Evolutionary conservation across 2,329 filamentous ascomycete species (phyloP).

Genomic region (Ascochyta pisi): DNA sequence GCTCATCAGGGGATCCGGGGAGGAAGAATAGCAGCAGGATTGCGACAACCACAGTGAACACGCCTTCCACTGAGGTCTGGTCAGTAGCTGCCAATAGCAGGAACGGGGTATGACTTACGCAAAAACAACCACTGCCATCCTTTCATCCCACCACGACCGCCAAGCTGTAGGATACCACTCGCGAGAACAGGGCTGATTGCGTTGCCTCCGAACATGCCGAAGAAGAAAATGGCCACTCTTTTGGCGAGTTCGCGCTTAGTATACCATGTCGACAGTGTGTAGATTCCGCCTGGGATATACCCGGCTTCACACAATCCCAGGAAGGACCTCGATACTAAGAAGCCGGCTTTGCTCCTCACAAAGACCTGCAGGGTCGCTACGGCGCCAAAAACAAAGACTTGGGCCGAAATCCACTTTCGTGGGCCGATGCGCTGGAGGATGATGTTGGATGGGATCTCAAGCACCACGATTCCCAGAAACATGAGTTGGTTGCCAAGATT

Average conservation of each 20-base stretch:
- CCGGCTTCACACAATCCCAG: conserved; percentile 60
- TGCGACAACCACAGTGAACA: conserved; percentile 53
- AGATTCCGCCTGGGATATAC: conserved; percentile 61
- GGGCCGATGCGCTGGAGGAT: conserved; percentile 47
- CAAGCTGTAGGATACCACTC: conserved; percentile 57
- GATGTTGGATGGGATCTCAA: conserved; percentile 62
- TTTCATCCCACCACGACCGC: conserved; percentile 50
- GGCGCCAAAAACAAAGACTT: conserved; percentile 58
- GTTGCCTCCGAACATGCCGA: conserved; percentile 61
- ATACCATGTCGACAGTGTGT: conserved; percentile 62
- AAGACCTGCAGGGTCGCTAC: conserved; percentile 55
- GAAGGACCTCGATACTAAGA: conserved; percentile 54
- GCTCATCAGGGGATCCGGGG: conserved; percentile 53
- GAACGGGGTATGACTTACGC: conserved; percentile 38
- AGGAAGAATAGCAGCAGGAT: conserved; percentile 53
- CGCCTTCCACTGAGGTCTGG: conserved; percentile 49
- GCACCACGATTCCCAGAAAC: conserved; percentile 59
- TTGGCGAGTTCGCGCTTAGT: conserved; percentile 55
- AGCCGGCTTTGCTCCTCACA: conserved; percentile 49
- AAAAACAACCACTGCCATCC: conserved; percentile 63
- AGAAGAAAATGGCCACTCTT: conserved; percentile 60
- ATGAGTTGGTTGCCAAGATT: conserved; percentile 63
- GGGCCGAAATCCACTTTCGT: conserved; percentile 57
- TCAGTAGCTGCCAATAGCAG: background rate
- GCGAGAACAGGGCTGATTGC: conserved; percentile 59